A percentile compares a stretch with the other conserved stretches of the same genome.
Conservation (phyloP, 2,329 filamentous ascomycete genomes). For the Xylaria sp. region DNA sequence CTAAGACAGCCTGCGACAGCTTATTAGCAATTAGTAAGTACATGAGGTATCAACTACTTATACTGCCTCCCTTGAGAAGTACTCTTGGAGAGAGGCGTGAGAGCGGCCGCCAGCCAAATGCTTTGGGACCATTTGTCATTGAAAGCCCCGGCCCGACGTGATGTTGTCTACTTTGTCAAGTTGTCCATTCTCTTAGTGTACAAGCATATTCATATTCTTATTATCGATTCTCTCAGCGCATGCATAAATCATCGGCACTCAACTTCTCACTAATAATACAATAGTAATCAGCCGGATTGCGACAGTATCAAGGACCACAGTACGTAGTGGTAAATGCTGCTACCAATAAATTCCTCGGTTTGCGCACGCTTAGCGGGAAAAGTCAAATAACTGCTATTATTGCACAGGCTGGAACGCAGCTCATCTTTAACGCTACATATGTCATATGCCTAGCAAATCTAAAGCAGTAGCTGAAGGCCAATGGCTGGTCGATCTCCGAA, state of each 20-base stretch:
- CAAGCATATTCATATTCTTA: neutral
- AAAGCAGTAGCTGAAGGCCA: neutral
- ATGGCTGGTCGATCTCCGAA: slow-evolving; percentile 17
- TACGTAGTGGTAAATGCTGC: neutral
- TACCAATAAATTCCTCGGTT: slow-evolving; percentile 2
- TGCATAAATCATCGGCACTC: neutral
- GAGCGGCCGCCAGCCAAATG: slow-evolving; percentile 1
- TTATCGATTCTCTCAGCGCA: neutral
- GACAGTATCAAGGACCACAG: neutral
- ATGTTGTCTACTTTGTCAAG: neutral
- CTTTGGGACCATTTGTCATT: slow-evolving; percentile 11
- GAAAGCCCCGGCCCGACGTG: slow-evolving; percentile 17
- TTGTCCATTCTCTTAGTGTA: neutral
- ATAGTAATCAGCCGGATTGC: neutral
- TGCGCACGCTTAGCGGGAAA: neutral
- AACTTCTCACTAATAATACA: neutral
- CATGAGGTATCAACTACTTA: neutral
- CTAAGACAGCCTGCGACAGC: slow-evolving; percentile 22
- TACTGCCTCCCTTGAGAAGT: neutral
- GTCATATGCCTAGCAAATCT: neutral
- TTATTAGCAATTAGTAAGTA: slow-evolving; percentile 7
- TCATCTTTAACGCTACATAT: neutral
- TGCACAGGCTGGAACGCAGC: neutral
- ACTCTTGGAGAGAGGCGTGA: slow-evolving; percentile 1
- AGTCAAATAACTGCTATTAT: neutral